These are phyloP conservation scores for Fraxinus sp. DNA, from an alignment of 305 asterid species.

Conservation along the genomic window DNA sequence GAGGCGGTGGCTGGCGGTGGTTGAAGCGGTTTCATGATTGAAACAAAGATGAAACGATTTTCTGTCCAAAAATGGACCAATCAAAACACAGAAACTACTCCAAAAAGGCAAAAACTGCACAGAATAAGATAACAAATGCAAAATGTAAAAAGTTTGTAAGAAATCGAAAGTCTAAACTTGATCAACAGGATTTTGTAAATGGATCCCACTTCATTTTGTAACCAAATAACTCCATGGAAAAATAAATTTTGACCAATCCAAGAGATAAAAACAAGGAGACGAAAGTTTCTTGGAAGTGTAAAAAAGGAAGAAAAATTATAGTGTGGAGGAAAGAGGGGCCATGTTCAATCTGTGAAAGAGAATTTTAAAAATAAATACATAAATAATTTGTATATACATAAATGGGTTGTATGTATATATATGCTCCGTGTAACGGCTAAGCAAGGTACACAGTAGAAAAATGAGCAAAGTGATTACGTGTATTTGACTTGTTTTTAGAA, in stretches of 20 bases:
- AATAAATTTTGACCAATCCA: constrained; percentile 18
- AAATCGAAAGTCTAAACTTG: not conserved
- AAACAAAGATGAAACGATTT: not conserved
- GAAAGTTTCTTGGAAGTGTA: constrained; percentile 40
- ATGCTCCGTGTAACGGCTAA: not conserved
- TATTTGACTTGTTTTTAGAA: not conserved
- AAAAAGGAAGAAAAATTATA: constrained; percentile 1
- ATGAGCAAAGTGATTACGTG: not conserved
- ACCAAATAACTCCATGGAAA: constrained; percentile 17
- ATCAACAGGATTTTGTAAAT: not conserved
- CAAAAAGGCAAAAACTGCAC: not conserved
- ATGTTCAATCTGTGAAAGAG: constrained; percentile 20
- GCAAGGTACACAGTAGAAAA: not conserved
- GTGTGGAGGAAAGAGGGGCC: not conserved
- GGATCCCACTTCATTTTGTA: not conserved
- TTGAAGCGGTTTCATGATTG: constrained; percentile 59
- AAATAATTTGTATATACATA: too few species aligned
- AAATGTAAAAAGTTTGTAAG: not conserved
- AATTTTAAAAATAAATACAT: not conserved
- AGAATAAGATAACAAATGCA: not conserved
- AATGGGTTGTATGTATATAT: too few species aligned
- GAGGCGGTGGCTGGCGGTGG: constrained; percentile 41
- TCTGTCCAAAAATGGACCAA: not conserved
- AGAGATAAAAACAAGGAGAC: not conserved
- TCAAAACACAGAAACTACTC: not conserved